Evolutionary conservation across 2,329 filamentous ascomycete species (phyloP).

Genomic region (Hypoxylon sp.): DNA sequence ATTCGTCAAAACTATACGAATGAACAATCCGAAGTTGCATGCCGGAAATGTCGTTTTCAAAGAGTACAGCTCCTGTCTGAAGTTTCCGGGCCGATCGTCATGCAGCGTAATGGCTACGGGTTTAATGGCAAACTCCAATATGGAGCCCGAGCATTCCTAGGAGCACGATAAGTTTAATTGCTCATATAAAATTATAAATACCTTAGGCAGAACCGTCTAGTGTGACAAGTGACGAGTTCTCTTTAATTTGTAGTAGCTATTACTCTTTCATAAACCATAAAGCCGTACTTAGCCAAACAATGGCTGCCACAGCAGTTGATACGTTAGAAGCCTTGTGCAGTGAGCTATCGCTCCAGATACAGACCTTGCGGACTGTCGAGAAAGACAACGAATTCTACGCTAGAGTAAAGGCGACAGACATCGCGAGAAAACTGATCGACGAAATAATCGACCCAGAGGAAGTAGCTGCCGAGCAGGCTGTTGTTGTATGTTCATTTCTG

Average conservation of each 20-base stretch:
- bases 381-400: slow-evolving; percentile 13
- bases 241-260: background rate
- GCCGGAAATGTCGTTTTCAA: background rate
- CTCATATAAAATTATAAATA: background rate
- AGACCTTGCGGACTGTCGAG: slow-evolving; percentile 14
- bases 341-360: slow-evolving; percentile 29
- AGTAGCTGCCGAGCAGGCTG: slow-evolving; percentile 25
- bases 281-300: background rate
- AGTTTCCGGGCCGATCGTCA: background rate
- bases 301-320: slow-evolving; percentile 13
- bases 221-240: background rate
- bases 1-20: background rate
- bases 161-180: background rate
- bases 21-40: background rate
- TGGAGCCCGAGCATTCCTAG: background rate
- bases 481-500: slow-evolving; percentile 22
- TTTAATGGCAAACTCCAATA: background rate
- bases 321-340: slow-evolving; percentile 24
- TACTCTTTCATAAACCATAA: background rate
- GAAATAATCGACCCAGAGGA: slow-evolving; percentile 39
- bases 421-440: slow-evolving; percentile 26
- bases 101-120: background rate
- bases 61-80: background rate
- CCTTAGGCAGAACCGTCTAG: background rate
- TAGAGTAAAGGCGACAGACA: slow-evolving; percentile 23